Conservation (phyloP, 2,329 filamentous ascomycete species). For the Neoarthrinium moseri region DNA sequence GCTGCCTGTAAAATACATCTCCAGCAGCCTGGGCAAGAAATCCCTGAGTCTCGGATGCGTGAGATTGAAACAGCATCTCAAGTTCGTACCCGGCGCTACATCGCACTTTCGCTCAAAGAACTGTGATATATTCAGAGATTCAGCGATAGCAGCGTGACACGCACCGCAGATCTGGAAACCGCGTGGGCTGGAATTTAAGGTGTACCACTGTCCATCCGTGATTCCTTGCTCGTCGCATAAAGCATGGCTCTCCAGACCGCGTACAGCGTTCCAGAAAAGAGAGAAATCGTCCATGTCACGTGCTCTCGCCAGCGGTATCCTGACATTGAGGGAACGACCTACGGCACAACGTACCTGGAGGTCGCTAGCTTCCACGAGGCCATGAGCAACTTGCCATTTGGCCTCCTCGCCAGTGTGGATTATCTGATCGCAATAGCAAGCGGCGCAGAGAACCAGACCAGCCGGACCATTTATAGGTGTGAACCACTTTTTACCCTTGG, state of each 20-base stretch:
- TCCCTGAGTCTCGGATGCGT: conserved; percentile 24
- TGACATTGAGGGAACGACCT: conserved; percentile 26
- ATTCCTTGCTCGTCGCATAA: conserved; percentile 30
- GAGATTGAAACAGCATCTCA: conserved; percentile 33
- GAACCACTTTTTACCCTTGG: conserved; percentile 31
- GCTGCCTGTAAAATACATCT: conserved; percentile 27
- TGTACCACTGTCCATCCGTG: conserved; percentile 31
- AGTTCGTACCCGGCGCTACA: conserved; percentile 14
- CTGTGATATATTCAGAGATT: conserved; percentile 25
- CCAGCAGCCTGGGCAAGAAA: conserved; percentile 21
- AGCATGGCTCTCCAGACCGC: conserved; percentile 24
- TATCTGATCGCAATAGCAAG: conserved; percentile 37
- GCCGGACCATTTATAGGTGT: conserved; percentile 21
- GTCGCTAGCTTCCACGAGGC: conserved; percentile 6
- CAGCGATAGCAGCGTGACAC: conserved; percentile 31
- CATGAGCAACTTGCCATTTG: conserved; percentile 19
- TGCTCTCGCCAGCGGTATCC: conserved; percentile 28
- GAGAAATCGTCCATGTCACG: conserved; percentile 26
- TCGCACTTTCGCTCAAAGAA: conserved; percentile 30
- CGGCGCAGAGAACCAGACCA: conserved; percentile 30
- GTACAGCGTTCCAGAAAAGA: conserved; percentile 32
- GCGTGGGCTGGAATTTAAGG: conserved; percentile 26
- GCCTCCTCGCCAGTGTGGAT: conserved; percentile 26
- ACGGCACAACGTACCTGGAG: conserved; percentile 24
- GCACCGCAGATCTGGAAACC: conserved; percentile 34